Evolutionary conservation across 495 filamentous ascomycete species (phyloP).

Genomic region (Aspergillus funiculosus): DNA sequence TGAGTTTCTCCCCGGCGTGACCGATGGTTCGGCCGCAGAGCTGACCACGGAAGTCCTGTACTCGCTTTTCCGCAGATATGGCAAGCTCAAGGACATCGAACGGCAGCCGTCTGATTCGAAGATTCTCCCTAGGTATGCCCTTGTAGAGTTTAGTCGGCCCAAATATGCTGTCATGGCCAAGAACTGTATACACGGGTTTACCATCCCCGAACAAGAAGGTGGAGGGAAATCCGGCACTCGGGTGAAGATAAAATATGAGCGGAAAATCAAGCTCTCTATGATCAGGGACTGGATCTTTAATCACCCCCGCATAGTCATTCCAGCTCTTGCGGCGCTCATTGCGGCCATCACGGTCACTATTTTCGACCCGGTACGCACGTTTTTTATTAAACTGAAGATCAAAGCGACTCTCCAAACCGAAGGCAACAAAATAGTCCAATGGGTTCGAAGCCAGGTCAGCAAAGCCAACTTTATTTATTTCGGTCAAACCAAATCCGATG

Average conservation of each 20-base stretch:
- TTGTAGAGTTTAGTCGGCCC: slow-evolving; percentile 64
- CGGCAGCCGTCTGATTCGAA: slow-evolving; percentile 79
- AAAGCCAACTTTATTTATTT: slow-evolving; percentile 59
- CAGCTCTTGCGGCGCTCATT: slow-evolving; percentile 68
- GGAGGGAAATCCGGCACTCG: slow-evolving; percentile 70
- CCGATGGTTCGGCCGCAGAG: slow-evolving; percentile 61
- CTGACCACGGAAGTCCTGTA: slow-evolving; percentile 85
- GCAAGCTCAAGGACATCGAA: slow-evolving; percentile 76
- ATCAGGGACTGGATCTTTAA: slow-evolving; percentile 83
- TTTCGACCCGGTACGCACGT: slow-evolving; percentile 89
- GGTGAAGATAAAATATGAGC: slow-evolving; percentile 76
- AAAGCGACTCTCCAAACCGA: slow-evolving; percentile 67
- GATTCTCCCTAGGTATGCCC: slow-evolving; percentile 69
- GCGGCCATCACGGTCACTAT: slow-evolving; percentile 82
- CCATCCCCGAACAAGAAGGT: slow-evolving; percentile 54
- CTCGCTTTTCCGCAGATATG: slow-evolving; percentile 81
- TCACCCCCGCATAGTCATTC: slow-evolving; percentile 86
- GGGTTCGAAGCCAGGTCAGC: slow-evolving; percentile 74
- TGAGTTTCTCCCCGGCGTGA: slow-evolving; percentile 69
- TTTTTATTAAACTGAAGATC: slow-evolving; percentile 83
- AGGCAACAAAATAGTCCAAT: slow-evolving; percentile 64
- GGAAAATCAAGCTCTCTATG: slow-evolving; percentile 65
- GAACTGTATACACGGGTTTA: slow-evolving; percentile 88
- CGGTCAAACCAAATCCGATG: slow-evolving; percentile 49
- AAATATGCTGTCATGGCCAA: slow-evolving; percentile 77